Evolutionary conservation across 2,329 filamentous ascomycete genomes (phyloP).

Genomic region (Westerdykella sp.): DNA sequence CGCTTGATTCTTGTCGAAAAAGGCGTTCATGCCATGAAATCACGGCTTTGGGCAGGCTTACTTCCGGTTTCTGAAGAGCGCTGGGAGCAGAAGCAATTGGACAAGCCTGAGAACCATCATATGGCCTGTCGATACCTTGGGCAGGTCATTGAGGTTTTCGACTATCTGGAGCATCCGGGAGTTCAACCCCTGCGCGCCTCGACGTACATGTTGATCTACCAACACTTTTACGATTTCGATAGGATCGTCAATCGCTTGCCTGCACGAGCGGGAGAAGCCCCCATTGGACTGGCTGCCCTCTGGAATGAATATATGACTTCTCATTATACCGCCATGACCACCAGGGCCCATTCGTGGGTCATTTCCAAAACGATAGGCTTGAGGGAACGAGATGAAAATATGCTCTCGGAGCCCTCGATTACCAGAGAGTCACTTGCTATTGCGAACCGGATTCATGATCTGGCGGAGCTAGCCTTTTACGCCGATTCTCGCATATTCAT

Average conservation of each 20-base stretch:
- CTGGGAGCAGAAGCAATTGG: conserved; percentile 1
- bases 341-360: conserved; percentile 2
- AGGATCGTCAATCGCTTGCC: neutral
- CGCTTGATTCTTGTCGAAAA: conserved; percentile 2
- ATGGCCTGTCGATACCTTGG: conserved; percentile 1
- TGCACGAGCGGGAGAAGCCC: neutral
- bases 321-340: conserved; percentile 1
- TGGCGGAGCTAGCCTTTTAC: neutral
- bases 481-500: conserved; percentile 2
- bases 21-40: neutral
- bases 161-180: neutral
- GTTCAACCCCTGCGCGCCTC: neutral
- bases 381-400: neutral
- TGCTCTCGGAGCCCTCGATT: neutral
- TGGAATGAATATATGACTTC: conserved; percentile 1
- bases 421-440: neutral
- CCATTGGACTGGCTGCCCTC: neutral
- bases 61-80: conserved; percentile 1
- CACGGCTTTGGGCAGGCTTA: neutral
- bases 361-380: neutral
- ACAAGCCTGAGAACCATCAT: neutral
- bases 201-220: neutral
- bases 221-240: conserved; percentile 2
- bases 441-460: conserved; percentile 1
- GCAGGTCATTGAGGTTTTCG: conserved; percentile 1